These are phyloP conservation scores for Scedosporium boydii DNA, from an alignment of 2,329 filamentous ascomycete genomes.

Conservation along the genomic window DNA sequence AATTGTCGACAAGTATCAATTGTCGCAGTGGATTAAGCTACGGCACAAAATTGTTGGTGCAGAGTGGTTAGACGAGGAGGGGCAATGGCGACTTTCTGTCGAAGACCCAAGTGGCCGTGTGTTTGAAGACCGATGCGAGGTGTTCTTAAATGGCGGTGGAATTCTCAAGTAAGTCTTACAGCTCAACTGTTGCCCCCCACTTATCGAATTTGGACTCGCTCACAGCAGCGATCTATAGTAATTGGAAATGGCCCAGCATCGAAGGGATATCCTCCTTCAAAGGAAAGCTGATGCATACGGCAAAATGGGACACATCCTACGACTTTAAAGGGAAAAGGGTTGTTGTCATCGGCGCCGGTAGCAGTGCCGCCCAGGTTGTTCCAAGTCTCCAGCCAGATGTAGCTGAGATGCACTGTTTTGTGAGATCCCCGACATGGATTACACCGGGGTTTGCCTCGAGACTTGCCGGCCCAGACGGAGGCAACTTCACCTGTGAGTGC, in stretches of 20 bases:
- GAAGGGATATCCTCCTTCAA: constrained; percentile 38
- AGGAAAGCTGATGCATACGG: constrained; percentile 45
- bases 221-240: too few relatives aligned
- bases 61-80: not conserved
- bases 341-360: constrained; percentile 54
- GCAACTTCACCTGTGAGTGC: constrained; percentile 25
- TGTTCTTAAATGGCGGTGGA: not conserved
- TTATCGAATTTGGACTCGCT: too few relatives aligned
- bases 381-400: constrained; percentile 41
- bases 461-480: constrained; percentile 45
- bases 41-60: not conserved
- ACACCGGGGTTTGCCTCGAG: constrained; percentile 39
- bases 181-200: too few relatives aligned
- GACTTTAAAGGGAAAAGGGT: constrained; percentile 39
- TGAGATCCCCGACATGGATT: constrained; percentile 36
- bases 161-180: not conserved
- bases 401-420: constrained; percentile 51
- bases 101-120: not conserved
- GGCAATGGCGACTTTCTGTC: not conserved
- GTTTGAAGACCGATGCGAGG: not conserved
- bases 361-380: constrained; percentile 48
- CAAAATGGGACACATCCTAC: constrained; percentile 46
- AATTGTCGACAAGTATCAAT: not conserved
- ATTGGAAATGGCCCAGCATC: constrained; percentile 34
- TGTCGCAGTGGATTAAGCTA: not conserved